phyloP scores from a whole-genome alignment of 805 yeast genomes.

The Sungouiozyma intestinalis region DNA sequence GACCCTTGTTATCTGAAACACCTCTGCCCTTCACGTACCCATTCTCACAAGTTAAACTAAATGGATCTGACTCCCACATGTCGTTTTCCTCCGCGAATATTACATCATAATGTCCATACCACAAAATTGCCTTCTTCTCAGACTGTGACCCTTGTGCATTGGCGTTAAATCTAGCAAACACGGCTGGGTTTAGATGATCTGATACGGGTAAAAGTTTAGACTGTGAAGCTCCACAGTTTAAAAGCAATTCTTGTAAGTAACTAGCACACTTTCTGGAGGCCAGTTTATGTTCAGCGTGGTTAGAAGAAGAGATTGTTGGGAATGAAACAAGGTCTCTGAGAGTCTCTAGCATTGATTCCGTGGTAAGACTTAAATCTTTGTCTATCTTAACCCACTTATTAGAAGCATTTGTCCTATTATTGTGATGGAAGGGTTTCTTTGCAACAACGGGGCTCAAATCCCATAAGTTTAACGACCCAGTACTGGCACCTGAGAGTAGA shows the following conservation, averaged over 20 bases:
- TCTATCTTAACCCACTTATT: not conserved
- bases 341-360: slow-evolving; percentile 55
- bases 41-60: slow-evolving; percentile 58
- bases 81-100: slow-evolving; percentile 59
- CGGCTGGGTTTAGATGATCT: slow-evolving; percentile 70
- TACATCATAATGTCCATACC: slow-evolving; percentile 97
- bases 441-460: slow-evolving; percentile 25
- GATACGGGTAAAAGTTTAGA: slow-evolving; percentile 62
- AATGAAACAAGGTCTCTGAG: slow-evolving; percentile 54
- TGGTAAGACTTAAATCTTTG: slow-evolving; percentile 27
- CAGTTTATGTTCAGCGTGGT: slow-evolving; percentile 42
- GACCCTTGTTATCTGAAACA: slow-evolving; percentile 92
- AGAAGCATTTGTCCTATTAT: not conserved
- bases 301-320: slow-evolving; percentile 68
- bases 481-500: slow-evolving; percentile 60
- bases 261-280: slow-evolving; percentile 85
- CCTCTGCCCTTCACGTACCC: slow-evolving; percentile 91
- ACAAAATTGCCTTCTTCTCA: slow-evolving; percentile 43
- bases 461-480: slow-evolving; percentile 66
- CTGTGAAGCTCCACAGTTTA: slow-evolving; percentile 57
- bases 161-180: slow-evolving; percentile 59
- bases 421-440: not conserved
- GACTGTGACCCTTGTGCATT: slow-evolving; percentile 16
- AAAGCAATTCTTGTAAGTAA: slow-evolving; percentile 50
- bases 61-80: slow-evolving; percentile 76